Evolutionary conservation across 228 moss, liverwort and hornwort species (phyloP).

Genomic region (Sphagnum fallax): DNA sequence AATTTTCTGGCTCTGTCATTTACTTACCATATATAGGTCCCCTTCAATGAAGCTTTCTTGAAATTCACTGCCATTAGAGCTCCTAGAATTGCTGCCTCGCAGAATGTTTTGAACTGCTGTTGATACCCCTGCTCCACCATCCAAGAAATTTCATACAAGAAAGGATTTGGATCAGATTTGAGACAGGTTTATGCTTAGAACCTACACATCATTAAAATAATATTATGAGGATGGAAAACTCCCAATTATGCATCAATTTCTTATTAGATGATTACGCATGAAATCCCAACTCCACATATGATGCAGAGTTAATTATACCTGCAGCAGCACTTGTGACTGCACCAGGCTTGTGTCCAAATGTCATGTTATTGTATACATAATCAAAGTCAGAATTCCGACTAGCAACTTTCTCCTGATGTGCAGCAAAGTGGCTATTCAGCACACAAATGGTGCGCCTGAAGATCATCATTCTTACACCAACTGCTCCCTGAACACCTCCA

Average conservation of each 20-base stretch:
- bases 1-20: no score
- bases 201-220: not conserved
- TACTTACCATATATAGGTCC: slow-evolving; percentile 9
- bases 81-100: slow-evolving; percentile 50
- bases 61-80: slow-evolving; percentile 32
- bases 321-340: slow-evolving; percentile 37
- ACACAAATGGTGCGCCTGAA: slow-evolving; percentile 86
- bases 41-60: slow-evolving; percentile 47
- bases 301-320: slow-evolving; percentile 20
- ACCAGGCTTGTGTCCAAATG: slow-evolving; percentile 64
- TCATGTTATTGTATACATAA: slow-evolving; percentile 83
- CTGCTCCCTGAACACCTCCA: slow-evolving; percentile 8
- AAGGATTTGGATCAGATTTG: no score
- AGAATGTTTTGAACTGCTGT: slow-evolving; percentile 45
- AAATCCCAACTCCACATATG: no score
- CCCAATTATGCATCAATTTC: not conserved
- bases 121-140: slow-evolving; percentile 47
- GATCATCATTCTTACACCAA: slow-evolving; percentile 75
- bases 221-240: not conserved
- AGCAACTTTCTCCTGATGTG: slow-evolving; percentile 77
- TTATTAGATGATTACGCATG: not conserved
- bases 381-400: slow-evolving; percentile 97
- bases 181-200: slow-evolving; percentile 1
- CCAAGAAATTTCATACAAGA: not conserved
- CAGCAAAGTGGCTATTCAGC: slow-evolving; percentile 91